Base-by-base conservation (phyloP, 2,329 filamentous ascomycete genomes). In the Tolypocladium tundrense region DNA sequence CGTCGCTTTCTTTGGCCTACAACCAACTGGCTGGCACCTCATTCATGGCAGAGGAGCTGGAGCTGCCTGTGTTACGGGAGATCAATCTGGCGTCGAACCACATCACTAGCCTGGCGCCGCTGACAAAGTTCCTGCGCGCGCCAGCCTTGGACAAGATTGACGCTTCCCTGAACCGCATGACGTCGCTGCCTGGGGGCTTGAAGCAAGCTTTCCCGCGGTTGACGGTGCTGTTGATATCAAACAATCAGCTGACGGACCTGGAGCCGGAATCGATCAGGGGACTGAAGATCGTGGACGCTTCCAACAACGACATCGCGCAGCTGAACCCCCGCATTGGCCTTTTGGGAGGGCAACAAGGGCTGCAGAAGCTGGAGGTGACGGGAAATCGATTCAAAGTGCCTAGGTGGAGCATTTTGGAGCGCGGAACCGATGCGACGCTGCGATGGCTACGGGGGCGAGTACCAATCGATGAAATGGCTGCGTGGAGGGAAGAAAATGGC, bases 361-460 rank as follows among this genome's bases (percentile, higher is more conserved):
- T 84, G 74, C 75, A 88, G 78, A 72, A 82, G 57, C 75, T 97
- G 11, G 88, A 96, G 53, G 88, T 96, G 4, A 83, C 83, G 35
- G 91, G 91, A 0, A 97, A 97, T 69, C 81, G 86, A 39, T 97
- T 97, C 73, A 81, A 90, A 39, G 91, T 97, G 39, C 93, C 93
- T 0, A 84, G 89, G 58, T 92, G 88, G 76, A 88, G 88, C 61
- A 82, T 96, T 8, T 75, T 97, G 53, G 88, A 93, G 60, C 88
- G 91, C 61, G 93, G 93, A 0, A 97, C 92, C 0, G 91, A 96
- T 65, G 88, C 90, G 2, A 87, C 91, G 0, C 75, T 97, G 63
- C 79, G 85, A 54, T 96, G 91, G 88, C 72, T 97, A 55, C 82
- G 89, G 60, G 88, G 90, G 35, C 82, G 88, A 57, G 87, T 96